phyloP scores from a whole-genome alignment of 2,329 filamentous ascomycete species.

The Cladophialophora immunda region DNA sequence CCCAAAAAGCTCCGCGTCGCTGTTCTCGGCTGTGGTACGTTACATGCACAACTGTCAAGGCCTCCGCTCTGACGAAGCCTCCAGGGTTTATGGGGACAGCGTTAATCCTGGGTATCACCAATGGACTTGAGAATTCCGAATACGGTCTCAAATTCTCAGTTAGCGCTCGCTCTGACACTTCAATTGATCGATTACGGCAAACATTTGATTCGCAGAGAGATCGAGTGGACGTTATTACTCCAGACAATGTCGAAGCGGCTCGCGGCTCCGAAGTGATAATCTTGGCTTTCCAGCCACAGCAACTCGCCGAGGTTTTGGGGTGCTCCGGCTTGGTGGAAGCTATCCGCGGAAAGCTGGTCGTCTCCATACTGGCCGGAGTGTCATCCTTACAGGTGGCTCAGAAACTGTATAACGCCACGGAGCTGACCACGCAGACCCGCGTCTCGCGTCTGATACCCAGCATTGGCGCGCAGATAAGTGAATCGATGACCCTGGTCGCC shows the following conservation, averaged over 20 bases:
- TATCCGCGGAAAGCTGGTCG: conserved; percentile 56
- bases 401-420: neutral
- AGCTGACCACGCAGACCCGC: conserved; percentile 36
- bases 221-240: conserved; percentile 19
- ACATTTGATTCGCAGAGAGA: conserved; percentile 2
- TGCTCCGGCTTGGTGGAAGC: conserved; percentile 49
- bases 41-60: neutral
- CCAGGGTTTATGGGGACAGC: conserved; percentile 28
- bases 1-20: conserved; percentile 23
- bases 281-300: conserved; percentile 58
- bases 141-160: conserved; percentile 16
- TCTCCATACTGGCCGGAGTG: conserved; percentile 62
- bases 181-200: conserved; percentile 10
- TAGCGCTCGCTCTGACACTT: conserved; percentile 12
- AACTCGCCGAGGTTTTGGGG: conserved; percentile 51
- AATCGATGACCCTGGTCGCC: conserved; percentile 61
- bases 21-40: conserved; percentile 27
- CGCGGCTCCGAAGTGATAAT: conserved; percentile 52
- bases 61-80: neutral
- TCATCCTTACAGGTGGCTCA: conserved; percentile 44
- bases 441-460: conserved; percentile 55
- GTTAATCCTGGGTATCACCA: conserved; percentile 19
- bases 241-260: conserved; percentile 21
- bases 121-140: neutral
- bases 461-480: conserved; percentile 54